These are phyloP conservation scores for Clavariopsis aquatica DNA, from an alignment of 495 filamentous ascomycete species.

Conservation along the genomic window DNA sequence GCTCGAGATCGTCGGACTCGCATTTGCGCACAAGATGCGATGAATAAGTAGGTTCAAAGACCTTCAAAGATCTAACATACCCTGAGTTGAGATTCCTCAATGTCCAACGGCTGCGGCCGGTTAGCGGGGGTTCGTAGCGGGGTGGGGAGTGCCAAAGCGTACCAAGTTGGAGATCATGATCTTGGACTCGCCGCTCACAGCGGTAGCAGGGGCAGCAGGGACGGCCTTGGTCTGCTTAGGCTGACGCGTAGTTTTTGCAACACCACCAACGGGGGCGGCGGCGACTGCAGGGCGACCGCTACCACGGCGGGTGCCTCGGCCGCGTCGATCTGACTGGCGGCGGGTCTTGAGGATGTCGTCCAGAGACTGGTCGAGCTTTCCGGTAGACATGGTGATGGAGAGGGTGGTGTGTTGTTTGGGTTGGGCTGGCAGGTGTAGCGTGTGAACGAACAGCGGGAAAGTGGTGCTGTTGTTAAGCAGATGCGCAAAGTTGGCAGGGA, in stretches of 20 bases:
- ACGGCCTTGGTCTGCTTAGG: constrained; percentile 63
- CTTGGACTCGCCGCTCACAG: constrained; percentile 73
- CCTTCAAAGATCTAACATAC: constrained; percentile 72
- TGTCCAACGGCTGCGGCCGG: constrained; percentile 76
- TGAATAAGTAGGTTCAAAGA: constrained; percentile 19
- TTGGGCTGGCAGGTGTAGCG: constrained; percentile 26
- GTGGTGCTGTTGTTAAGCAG: background rate
- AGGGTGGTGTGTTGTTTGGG: background rate
- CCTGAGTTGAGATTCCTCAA: constrained; percentile 94
- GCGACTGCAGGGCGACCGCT: constrained; percentile 43
- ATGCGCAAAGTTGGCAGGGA: background rate
- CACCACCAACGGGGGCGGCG: constrained; percentile 71
- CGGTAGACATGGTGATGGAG: constrained; percentile 47
- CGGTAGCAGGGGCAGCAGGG: constrained; percentile 60
- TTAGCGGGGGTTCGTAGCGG: constrained; percentile 52
- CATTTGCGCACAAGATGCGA: constrained; percentile 16
- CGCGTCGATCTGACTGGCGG: constrained; percentile 53
- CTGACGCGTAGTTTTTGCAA: constrained; percentile 74
- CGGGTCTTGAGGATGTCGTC: constrained; percentile 90
- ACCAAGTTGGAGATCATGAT: constrained; percentile 98
- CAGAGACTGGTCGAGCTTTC: constrained; percentile 91
- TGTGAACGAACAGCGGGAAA: background rate
- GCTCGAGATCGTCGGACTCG: constrained; percentile 30
- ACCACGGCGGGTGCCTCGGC: constrained; percentile 53
- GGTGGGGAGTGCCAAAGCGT: constrained; percentile 46